A percentile compares a stretch with the other conserved stretches of the same genome.
phyloP scores from a whole-genome alignment of 2,329 filamentous ascomycete species.

The Ascochyta lentis region DNA sequence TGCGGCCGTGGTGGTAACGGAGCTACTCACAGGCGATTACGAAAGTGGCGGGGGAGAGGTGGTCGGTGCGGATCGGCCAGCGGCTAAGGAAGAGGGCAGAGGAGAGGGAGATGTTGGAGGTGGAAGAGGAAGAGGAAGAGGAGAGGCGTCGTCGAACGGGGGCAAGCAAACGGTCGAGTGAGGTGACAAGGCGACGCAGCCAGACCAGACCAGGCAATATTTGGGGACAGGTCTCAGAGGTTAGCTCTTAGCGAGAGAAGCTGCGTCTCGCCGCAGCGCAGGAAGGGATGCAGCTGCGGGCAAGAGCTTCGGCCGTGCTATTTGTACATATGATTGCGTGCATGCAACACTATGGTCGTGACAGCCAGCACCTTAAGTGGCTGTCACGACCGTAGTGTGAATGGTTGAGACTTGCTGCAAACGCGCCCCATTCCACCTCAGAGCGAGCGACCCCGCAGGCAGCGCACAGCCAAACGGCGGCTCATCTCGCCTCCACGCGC shows the following conservation, averaged over 20 bases:
- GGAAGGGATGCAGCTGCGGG: conserved; percentile 26
- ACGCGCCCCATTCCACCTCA: conserved; percentile 22
- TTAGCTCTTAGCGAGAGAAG: conserved; percentile 42
- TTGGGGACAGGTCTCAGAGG: conserved; percentile 28
- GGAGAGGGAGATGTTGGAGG: conserved; percentile 25
- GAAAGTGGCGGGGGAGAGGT: conserved; percentile 45
- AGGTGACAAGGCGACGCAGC: conserved; percentile 30
- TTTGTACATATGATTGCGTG: background rate
- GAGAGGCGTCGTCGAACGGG: conserved; percentile 25
- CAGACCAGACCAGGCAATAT: conserved; percentile 29
- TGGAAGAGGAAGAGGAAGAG: conserved; percentile 26
- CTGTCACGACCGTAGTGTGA: conserved; percentile 5
- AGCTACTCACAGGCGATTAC: conserved; percentile 40
- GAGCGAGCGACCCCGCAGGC: conserved; percentile 24
- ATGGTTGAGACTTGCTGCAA: conserved; percentile 19
- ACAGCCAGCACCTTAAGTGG: conserved; percentile 21
- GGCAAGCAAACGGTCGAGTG: conserved; percentile 25
- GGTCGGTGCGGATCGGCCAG: conserved; percentile 37
- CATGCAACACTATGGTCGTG: background rate
- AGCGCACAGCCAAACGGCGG: conserved; percentile 25
- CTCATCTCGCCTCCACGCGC: conserved; percentile 12
- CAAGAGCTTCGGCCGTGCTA: conserved; percentile 1
- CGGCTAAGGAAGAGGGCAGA: conserved; percentile 27
- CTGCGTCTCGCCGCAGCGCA: conserved; percentile 34
- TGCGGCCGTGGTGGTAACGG: conserved; percentile 20